Conservation (phyloP, 108 stramenopile species). For the Aurantiochytrium sp. region DNA sequence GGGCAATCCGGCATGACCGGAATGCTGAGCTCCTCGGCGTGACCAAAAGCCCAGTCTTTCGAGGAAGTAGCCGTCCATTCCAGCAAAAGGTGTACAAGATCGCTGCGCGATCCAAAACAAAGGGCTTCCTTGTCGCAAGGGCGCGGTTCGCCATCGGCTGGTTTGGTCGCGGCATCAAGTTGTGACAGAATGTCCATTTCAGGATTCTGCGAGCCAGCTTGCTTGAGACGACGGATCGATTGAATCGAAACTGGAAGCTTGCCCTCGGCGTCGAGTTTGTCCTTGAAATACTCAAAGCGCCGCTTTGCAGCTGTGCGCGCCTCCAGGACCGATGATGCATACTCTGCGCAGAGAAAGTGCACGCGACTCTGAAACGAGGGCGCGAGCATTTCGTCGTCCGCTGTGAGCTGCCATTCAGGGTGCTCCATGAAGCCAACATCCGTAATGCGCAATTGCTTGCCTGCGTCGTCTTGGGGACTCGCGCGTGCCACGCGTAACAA, state of each 20-base stretch:
- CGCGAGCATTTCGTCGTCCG: background rate
- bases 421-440: background rate
- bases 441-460: background rate
- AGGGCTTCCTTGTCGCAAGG: background rate
- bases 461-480: background rate
- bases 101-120: background rate
- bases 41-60: background rate
- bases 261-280: background rate
- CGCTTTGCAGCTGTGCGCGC: background rate
- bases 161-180: background rate
- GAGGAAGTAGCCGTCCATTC: background rate
- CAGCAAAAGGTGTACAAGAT: background rate
- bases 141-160: background rate
- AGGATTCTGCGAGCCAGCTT: background rate
- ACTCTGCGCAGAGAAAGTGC: background rate
- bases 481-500: background rate
- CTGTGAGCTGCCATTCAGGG: background rate
- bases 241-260: background rate
- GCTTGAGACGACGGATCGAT: background rate
- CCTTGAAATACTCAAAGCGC: background rate
- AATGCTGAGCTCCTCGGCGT: background rate
- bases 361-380: background rate
- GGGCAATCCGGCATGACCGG: background rate
- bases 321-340: background rate
- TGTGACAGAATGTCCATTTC: background rate